phyloP scores from a whole-genome alignment of 192 early-diverging fungal genomes.

The Linnemannia elongata region DNA sequence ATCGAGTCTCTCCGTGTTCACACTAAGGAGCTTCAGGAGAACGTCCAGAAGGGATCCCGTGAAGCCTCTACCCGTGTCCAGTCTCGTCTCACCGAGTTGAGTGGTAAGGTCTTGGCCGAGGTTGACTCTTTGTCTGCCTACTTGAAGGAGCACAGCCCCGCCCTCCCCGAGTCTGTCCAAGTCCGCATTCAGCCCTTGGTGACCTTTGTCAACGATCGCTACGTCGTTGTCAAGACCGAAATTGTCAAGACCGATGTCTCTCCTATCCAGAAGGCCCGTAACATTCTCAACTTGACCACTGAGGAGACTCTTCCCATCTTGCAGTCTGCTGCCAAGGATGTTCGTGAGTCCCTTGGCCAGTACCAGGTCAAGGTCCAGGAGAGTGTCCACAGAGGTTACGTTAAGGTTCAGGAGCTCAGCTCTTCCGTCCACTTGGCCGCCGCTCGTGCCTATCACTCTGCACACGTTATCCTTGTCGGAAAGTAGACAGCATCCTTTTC shows the following conservation, averaged over 20 bases:
- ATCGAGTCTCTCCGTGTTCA: constrained; percentile 29
- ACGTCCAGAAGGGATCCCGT: constrained; percentile 34
- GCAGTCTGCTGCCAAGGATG: constrained; percentile 55
- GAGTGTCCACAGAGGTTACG: constrained; percentile 32
- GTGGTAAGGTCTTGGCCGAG: constrained; percentile 39
- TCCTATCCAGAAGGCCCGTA: constrained; percentile 67
- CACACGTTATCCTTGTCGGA: constrained; percentile 42
- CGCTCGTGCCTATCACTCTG: constrained; percentile 41
- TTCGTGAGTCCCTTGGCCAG: constrained; percentile 49
- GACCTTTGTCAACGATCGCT: constrained; percentile 61
- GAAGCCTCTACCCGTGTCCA: constrained; percentile 27
- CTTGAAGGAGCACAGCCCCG: constrained; percentile 57
- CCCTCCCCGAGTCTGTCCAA: constrained; percentile 62
- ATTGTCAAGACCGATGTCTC: constrained; percentile 58
- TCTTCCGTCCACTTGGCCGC: constrained; percentile 33
- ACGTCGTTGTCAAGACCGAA: constrained; percentile 63
- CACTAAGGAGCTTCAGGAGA: constrained; percentile 46
- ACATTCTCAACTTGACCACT: constrained; percentile 63
- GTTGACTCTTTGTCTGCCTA: constrained; percentile 59
- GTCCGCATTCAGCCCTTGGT: constrained; percentile 59
- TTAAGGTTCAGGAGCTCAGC: constrained; percentile 39
- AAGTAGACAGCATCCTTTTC: constrained; percentile 24
- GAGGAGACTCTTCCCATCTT: constrained; percentile 65
- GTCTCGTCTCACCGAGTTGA: constrained; percentile 42
- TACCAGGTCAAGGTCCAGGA: constrained; percentile 55